Evolutionary conservation across 1,284 basidiomycete species (phyloP).

Genomic region (Waitea zeae): DNA sequence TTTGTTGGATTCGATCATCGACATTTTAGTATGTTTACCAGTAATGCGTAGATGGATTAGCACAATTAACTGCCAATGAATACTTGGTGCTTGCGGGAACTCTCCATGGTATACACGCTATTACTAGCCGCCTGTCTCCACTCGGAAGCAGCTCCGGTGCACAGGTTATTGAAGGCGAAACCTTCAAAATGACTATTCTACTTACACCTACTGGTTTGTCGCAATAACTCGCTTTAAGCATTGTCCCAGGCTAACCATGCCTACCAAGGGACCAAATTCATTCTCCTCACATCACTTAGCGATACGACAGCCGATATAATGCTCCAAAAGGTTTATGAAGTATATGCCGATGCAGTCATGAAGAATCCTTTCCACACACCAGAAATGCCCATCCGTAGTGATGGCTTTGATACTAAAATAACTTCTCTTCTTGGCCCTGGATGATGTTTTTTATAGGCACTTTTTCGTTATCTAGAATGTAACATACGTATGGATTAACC

Average conservation of each 20-base stretch:
- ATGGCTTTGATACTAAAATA: conserved; percentile 73
- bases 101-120: conserved; percentile 95
- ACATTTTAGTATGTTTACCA: conserved; percentile 6
- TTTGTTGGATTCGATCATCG: conserved; percentile 3
- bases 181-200: conserved; percentile 80
- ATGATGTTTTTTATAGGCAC: conserved; percentile 1
- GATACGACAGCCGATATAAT: conserved; percentile 60
- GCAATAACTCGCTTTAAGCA: conserved; percentile 1
- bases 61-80: conserved; percentile 86
- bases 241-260: neutral
- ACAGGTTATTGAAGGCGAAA: conserved; percentile 88
- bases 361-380: conserved; percentile 99
- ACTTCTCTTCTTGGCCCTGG: conserved; percentile 31
- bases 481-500: too few species aligned
- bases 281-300: conserved; percentile 69
- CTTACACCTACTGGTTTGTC: conserved; percentile 86
- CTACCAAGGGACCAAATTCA: conserved; percentile 84
- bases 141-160: conserved; percentile 71
- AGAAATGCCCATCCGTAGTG: conserved; percentile 94
- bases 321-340: conserved; percentile 76
- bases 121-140: conserved; percentile 85
- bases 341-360: conserved; percentile 90
- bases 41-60: conserved; percentile 57
- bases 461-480: too few species aligned
- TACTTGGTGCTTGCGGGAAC: conserved; percentile 95